phyloP scores from a whole-genome alignment of 192 early-diverging fungal species.

The Coemansia sp. region DNA sequence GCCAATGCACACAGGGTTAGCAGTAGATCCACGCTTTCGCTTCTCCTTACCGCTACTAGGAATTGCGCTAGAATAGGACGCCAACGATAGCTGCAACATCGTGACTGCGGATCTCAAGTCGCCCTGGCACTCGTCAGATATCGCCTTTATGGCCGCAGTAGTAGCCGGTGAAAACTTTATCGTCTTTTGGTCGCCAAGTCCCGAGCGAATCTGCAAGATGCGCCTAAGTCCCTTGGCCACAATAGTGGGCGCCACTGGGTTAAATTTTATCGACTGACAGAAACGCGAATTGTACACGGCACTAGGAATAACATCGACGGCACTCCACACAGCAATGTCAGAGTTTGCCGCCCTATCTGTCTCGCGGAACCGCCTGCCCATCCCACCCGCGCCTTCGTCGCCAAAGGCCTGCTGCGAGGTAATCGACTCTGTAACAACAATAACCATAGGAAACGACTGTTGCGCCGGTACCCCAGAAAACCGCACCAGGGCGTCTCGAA shows the following conservation, averaged over 20 bases:
- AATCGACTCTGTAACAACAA: constrained; percentile 44
- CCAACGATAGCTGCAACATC: constrained; percentile 51
- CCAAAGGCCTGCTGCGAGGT: constrained; percentile 26
- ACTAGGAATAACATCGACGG: constrained; percentile 30
- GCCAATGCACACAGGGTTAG: not conserved
- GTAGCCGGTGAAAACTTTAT: constrained; percentile 4
- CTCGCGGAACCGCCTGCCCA: constrained; percentile 13
- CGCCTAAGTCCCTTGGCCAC: constrained; percentile 58
- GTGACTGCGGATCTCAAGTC: constrained; percentile 62
- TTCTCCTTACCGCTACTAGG: not conserved
- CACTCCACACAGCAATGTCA: constrained; percentile 24
- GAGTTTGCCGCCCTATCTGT: constrained; percentile 4
- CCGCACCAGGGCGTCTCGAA: constrained; percentile 48
- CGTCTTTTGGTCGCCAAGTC: not conserved
- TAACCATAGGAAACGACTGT: constrained; percentile 42
- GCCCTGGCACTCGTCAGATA: constrained; percentile 55
- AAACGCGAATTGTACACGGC: constrained; percentile 23
- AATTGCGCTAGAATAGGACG: not conserved
- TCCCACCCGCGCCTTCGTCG: constrained; percentile 7
- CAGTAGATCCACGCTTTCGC: not conserved
- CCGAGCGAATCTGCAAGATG: constrained; percentile 31
- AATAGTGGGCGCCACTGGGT: constrained; percentile 63
- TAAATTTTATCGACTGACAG: constrained; percentile 54
- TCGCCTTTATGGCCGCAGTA: constrained; percentile 27
- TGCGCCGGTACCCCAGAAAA: constrained; percentile 34